A percentile compares a stretch with the other conserved stretches of the same genome.
These are phyloP conservation scores for Bryum argenteum DNA, from an alignment of 225 moss, liverwort and hornwort species.

Conservation along the genomic window DNA sequence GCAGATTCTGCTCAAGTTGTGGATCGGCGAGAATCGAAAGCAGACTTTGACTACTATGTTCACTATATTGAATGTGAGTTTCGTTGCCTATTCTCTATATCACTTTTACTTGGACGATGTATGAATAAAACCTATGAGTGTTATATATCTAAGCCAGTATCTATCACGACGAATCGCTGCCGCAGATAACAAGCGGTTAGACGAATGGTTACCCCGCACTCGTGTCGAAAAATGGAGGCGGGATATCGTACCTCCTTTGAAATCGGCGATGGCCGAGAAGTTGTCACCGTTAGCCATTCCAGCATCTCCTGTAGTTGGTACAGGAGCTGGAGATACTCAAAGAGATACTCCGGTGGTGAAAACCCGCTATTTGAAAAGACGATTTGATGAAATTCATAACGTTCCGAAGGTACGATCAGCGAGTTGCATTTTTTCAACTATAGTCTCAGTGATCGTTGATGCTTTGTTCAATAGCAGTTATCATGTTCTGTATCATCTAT, in stretches of 20 bases:
- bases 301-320: conserved; percentile 59
- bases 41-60: conserved; percentile 86
- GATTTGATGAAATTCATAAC: conserved; percentile 94
- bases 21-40: conserved; percentile 75
- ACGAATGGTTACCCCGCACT: conserved; percentile 86
- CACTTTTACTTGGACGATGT: background rate
- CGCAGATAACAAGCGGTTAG: conserved; percentile 91
- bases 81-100: conserved; percentile 17
- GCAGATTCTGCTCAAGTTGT: conserved; percentile 97
- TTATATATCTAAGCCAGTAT: background rate
- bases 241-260: conserved; percentile 81
- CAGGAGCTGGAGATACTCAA: conserved; percentile 73
- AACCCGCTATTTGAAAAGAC: conserved; percentile 93
- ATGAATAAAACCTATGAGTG: background rate
- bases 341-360: conserved; percentile 79
- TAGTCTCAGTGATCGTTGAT: conserved; percentile 18
- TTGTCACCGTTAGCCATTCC: conserved; percentile 77
- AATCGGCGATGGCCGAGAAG: conserved; percentile 76
- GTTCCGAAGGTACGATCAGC: conserved; percentile 72
- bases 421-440: conserved; percentile 13
- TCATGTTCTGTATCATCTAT: too few relatives aligned
- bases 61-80: conserved; percentile 95
- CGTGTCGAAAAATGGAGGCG: conserved; percentile 88
- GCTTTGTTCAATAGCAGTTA: background rate
- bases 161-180: conserved; percentile 6